phyloP scores from a whole-genome alignment of 441 rosid species.

The Arabidopsis lyrata region DNA sequence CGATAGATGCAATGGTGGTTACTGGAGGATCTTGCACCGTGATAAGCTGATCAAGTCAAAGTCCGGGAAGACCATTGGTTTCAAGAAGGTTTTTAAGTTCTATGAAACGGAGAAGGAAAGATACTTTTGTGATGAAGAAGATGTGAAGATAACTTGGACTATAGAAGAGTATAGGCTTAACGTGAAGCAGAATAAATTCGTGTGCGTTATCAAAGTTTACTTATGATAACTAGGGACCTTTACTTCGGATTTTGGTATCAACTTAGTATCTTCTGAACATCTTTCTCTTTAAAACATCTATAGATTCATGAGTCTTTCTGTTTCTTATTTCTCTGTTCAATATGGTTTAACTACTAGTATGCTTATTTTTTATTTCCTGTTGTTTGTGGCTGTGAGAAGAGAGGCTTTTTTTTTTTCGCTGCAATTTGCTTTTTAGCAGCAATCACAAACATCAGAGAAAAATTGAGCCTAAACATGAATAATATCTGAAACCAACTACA shows the following conservation, averaged over 20 bases:
- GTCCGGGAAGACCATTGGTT: background rate
- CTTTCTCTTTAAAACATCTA: too few relatives aligned
- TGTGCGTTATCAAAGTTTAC: slow-evolving; percentile 3
- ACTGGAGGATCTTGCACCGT: background rate
- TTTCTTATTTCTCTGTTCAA: too few relatives aligned
- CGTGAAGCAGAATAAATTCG: background rate
- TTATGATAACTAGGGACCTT: background rate
- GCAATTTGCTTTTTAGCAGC: background rate
- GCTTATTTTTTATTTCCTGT: too few relatives aligned
- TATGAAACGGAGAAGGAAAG: background rate
- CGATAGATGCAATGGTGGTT: background rate
- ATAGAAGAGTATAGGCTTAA: background rate
- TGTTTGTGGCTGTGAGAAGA: too few relatives aligned
- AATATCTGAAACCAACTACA: too few relatives aligned
- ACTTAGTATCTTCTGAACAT: too few relatives aligned
- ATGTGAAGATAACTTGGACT: background rate
- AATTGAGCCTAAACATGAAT: too few relatives aligned
- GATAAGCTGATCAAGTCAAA: background rate
- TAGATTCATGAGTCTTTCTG: too few relatives aligned
- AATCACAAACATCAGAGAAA: too few relatives aligned
- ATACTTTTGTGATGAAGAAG: background rate
- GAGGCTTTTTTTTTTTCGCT: background rate
- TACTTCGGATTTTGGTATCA: background rate
- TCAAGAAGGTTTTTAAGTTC: background rate
- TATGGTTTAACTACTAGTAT: too few relatives aligned